Base-by-base conservation (phyloP, 192 early-diverging fungal genomes). In the Coemansia sp. region DNA sequence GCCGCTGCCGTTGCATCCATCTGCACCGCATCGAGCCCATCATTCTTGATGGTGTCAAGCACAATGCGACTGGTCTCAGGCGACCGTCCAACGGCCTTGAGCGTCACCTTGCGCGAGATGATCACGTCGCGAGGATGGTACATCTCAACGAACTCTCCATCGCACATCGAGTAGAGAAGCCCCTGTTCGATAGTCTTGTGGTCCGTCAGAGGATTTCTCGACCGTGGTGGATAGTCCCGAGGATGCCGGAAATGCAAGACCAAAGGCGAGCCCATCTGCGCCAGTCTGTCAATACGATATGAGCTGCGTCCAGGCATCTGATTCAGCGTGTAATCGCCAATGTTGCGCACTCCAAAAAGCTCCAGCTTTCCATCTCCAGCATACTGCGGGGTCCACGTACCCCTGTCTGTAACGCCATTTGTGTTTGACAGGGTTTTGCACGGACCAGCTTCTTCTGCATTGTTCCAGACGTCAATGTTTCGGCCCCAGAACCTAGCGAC, bases 141-240 rank as follows among this genome's bases (percentile, higher is more conserved):
- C 62, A 89, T 76, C 68, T 90, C 89, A 63, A 89, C 89, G 64
- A 92, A 92, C 75, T 92, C 91, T 44, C 91, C 91, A 72, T 92
- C 91, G 76, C 89, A 88, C 91, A 92, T 91, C 56, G 86, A 79
- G 67, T 86, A 89, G 11, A 90, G 74, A 56, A 86, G 72, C 9
- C 85, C 85, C 11, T 77, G 79, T 64, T 71, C 70, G 2, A 77
- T 76, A n/a, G 67, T 65, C 32, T 72, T 75, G 50, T 66, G 69
- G 52, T 64, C 70, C 5, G 72, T 61, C 5, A 76, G 63, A 12
- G 76, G 74, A 18, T 72, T 75, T 40, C 54, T 23, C 23, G 65
- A 64, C 39, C 74, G 64, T 9, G 70, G 61, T 21, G 79, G 79
- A 64, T 85, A 85, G 39, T 82, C 63, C 41, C 74, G 23, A 44